A percentile compares a stretch with the other conserved stretches of the same genome.
Evolutionary conservation across 129 eudicot species (phyloP).

Genomic region (Glebionis coronaria): DNA sequence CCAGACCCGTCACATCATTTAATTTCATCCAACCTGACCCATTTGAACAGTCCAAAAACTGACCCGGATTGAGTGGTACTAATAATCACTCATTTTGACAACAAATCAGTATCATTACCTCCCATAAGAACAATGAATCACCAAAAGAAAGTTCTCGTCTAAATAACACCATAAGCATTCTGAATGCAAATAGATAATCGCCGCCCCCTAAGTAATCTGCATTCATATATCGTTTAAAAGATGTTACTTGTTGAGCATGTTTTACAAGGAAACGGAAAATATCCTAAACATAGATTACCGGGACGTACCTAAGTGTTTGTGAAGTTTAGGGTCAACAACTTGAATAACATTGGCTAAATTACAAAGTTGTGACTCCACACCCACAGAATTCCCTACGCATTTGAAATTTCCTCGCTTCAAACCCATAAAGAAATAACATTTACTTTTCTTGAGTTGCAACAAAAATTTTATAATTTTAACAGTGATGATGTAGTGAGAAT

Average conservation of each 20-base stretch:
- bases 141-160: conserved; percentile 93
- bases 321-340: conserved; percentile 88
- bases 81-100: neutral
- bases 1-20: neutral
- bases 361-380: conserved; percentile 70
- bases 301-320: conserved; percentile 64
- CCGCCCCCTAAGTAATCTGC: conserved; percentile 91
- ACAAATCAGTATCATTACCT: conserved; percentile 39
- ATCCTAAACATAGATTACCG: neutral
- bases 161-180: conserved; percentile 99
- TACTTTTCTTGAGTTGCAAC: conserved; percentile 6
- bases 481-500: neutral
- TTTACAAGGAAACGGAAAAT: neutral
- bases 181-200: conserved; percentile 89
- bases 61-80: neutral
- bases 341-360: conserved; percentile 68
- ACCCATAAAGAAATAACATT: conserved; percentile 11
- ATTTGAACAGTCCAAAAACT: no score
- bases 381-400: conserved; percentile 63
- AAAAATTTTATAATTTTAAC: conserved; percentile 4
- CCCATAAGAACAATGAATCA: conserved; percentile 96
- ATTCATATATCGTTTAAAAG: conserved; percentile 4
- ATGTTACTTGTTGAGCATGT: conserved; percentile 1
- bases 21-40: no score
- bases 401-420: conserved; percentile 77